These are phyloP conservation scores for Zymoseptoria pseudotritici DNA, from an alignment of 2,329 filamentous ascomycete genomes.

Conservation along the genomic window DNA sequence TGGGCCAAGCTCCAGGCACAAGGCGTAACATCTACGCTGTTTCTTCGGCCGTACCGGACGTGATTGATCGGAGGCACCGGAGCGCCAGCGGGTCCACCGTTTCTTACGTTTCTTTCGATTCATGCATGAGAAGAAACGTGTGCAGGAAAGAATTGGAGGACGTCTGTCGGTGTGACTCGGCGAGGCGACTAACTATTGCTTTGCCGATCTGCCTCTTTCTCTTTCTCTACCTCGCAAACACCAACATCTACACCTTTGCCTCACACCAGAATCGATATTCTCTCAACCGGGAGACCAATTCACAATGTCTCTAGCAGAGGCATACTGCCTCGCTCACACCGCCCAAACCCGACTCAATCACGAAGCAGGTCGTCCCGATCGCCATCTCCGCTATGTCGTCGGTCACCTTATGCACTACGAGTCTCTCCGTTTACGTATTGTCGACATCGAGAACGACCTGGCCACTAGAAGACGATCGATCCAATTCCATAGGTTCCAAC, in stretches of 20 bases:
- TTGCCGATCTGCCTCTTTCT: not conserved
- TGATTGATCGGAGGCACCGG: not conserved
- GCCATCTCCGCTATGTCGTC: conserved; percentile 30
- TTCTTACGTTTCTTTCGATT: not conserved
- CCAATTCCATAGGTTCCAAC: not conserved
- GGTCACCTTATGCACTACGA: conserved; percentile 32
- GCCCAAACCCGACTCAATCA: conserved; percentile 30
- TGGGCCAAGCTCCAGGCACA: not conserved
- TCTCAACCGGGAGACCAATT: not conserved
- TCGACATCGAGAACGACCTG: conserved; percentile 30
- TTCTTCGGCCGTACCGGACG: not conserved
- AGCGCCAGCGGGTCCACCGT: not conserved
- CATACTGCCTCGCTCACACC: conserved; percentile 29
- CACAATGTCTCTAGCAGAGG: conserved; percentile 29
- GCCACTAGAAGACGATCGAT: conserved; percentile 14
- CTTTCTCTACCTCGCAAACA: not conserved
- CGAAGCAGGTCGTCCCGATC: conserved; percentile 26
- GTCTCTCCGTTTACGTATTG: conserved; percentile 27
- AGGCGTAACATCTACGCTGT: not conserved
- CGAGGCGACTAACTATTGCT: not conserved
- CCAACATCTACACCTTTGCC: not conserved
- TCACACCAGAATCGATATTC: not conserved
- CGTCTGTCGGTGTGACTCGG: not conserved
- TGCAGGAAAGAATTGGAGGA: not conserved
- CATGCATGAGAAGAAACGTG: not conserved